A percentile compares a stretch with the other conserved stretches of the same genome.
phyloP scores from a whole-genome alignment of 75 land plant species.

The Adiantum capillusveneris region DNA sequence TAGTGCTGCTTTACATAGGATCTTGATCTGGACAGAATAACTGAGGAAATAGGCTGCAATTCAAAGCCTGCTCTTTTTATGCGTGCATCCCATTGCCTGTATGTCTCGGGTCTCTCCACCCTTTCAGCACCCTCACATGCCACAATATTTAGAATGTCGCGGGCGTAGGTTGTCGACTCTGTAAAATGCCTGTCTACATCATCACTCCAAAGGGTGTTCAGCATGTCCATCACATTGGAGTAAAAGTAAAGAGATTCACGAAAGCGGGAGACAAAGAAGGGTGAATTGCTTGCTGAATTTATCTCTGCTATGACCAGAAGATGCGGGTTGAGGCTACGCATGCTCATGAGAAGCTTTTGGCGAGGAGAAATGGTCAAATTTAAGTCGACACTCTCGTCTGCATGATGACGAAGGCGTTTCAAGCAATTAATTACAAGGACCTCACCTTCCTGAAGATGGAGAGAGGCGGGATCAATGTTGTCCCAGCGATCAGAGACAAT shows the following conservation, averaged over 20 bases:
- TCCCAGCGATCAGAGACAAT: slow-evolving; percentile 28
- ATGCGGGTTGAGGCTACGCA: not conserved
- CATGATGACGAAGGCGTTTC: slow-evolving; percentile 21
- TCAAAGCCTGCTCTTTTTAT: slow-evolving; percentile 59
- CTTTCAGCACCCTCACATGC: slow-evolving; percentile 83
- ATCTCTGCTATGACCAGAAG: slow-evolving; percentile 16
- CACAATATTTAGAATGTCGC: slow-evolving; percentile 60
- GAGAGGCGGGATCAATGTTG: slow-evolving; percentile 10
- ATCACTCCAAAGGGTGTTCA: slow-evolving; percentile 13
- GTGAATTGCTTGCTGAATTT: slow-evolving; percentile 26
- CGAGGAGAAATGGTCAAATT: not conserved
- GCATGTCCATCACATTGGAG: slow-evolving; percentile 17
- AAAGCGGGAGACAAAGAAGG: slow-evolving; percentile 25
- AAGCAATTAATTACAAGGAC: slow-evolving; percentile 15
- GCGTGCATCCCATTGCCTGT: slow-evolving; percentile 79
- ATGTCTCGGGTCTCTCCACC: slow-evolving; percentile 78
- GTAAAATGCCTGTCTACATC: slow-evolving; percentile 21
- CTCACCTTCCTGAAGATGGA: not conserved
- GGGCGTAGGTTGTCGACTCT: slow-evolving; percentile 44
- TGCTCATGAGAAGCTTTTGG: not conserved
- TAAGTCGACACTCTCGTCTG: slow-evolving; percentile 20
- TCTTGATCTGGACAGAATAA: slow-evolving; percentile 28
- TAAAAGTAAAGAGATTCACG: slow-evolving; percentile 19
- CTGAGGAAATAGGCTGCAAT: slow-evolving; percentile 34
- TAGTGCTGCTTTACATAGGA: slow-evolving; percentile 24